phyloP scores from a whole-genome alignment of 139 green algal species.

The Chlorella sp. region DNA sequence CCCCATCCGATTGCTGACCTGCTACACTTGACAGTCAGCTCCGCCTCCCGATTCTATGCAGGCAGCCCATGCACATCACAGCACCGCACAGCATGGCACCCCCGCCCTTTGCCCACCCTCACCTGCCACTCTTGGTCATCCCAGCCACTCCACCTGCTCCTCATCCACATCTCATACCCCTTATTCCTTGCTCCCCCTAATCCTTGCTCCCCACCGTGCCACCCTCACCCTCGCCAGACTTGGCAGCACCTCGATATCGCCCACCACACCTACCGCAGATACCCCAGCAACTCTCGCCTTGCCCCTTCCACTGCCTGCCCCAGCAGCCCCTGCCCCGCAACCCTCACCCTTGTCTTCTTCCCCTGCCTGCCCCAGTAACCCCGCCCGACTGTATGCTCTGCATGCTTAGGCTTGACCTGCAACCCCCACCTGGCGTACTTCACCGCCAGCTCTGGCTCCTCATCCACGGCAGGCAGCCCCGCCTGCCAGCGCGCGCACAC shows the following conservation, averaged over 20 bases:
- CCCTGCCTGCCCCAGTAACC: too few relatives aligned
- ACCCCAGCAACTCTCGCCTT: neutral
- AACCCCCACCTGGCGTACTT: constrained; percentile 63
- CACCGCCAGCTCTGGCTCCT: constrained; percentile 70
- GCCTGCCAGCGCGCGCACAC: constrained; percentile 56
- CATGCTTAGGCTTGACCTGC: too few relatives aligned
- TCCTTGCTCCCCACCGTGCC: neutral
- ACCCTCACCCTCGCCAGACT: too few relatives aligned
- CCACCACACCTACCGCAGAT: neutral
- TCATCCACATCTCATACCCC: neutral
- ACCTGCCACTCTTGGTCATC: too few relatives aligned
- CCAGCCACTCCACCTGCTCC: neutral
- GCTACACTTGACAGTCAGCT: neutral
- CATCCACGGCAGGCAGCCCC: constrained; percentile 53
- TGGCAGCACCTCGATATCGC: neutral
- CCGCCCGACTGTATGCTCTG: too few relatives aligned
- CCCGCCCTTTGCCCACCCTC: neutral
- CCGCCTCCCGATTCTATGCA: neutral
- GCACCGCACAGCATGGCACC: neutral
- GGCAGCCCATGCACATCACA: too few relatives aligned
- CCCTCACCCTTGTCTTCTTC: too few relatives aligned
- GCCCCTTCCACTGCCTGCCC: neutral
- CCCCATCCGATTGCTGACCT: neutral
- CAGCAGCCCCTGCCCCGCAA: neutral
- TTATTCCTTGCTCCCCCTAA: too few relatives aligned